phyloP scores from a whole-genome alignment of 2,329 filamentous ascomycete genomes.

The Sporothrix globosa region DNA sequence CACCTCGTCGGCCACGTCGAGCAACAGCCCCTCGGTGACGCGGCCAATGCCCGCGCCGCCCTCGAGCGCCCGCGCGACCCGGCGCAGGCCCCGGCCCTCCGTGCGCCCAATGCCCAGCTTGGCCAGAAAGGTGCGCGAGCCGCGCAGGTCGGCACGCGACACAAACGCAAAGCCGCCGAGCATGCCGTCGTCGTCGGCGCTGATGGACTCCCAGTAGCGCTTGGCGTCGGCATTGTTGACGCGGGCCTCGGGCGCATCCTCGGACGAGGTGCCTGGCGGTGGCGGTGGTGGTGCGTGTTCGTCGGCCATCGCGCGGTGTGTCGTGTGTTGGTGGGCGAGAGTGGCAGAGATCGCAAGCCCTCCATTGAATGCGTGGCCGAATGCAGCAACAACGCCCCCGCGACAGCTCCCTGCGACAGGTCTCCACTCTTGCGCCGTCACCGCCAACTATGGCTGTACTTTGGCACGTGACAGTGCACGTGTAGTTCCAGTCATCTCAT shows the following conservation, averaged over 20 bases:
- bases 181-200: constrained; percentile 67
- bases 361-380: background rate
- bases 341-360: background rate
- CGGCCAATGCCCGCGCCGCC: constrained; percentile 68
- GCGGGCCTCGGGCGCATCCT: constrained; percentile 40
- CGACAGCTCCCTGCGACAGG: constrained; percentile 15
- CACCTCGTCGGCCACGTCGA: constrained; percentile 68
- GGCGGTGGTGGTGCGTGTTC: background rate
- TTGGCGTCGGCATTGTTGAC: constrained; percentile 46
- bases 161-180: constrained; percentile 71
- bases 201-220: constrained; percentile 54
- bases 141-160: constrained; percentile 70
- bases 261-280: background rate
- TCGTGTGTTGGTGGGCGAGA: background rate
- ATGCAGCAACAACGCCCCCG: background rate
- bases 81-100: constrained; percentile 39
- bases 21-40: constrained; percentile 76
- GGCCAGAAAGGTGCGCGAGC: constrained; percentile 69
- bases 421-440: constrained; percentile 15
- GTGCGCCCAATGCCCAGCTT: constrained; percentile 61
- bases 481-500: background rate
- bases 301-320: background rate
- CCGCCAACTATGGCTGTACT: background rate
- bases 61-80: constrained; percentile 43
- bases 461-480: background rate